Evolutionary conservation across 345 rosid genomes (phyloP), one percentile per base, ranked within the genome.

Genomic region (Pelargonium nanum): DNA sequence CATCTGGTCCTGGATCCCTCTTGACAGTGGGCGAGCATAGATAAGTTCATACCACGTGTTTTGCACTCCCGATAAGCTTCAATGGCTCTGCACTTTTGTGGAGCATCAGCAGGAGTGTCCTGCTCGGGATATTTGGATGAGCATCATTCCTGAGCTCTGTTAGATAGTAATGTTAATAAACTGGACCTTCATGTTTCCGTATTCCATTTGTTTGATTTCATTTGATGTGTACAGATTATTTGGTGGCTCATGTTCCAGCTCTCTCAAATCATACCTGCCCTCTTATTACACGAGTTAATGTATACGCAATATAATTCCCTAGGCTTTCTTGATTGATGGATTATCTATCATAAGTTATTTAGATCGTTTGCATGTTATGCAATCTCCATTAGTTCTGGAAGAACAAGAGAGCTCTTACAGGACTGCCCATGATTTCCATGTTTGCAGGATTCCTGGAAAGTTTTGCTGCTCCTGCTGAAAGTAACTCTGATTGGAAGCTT

Each of bases 81-180:
- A 84, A 61, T 84, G 91, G 76, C n/a, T n/a, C 96, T 84, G 77
- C 88, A 86, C 69, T 86, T 94, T 67, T 88, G 87, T 5, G 97
- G 88, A 77, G 88, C 86, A 70, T 69, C 72, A 56, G 61, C 58
- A 5, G 75, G 73, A 69, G 81, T 86, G 3, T 83, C 81, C 1
- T 70, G 75, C 75, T 78, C 89, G 25, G 88, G 80, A 71, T 82
- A 65, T 53, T 62, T 22, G 94, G 96, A 64, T 88, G 91, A 44
- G 81, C 81, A n/a, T 44, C 61, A 9, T 24, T 56, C 9, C 62
- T 19, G 54, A 57, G 28, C 56, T 50, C 40, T 51, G 62, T 55
- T 24, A 65, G 62, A 21, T n/a, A 57, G 24, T 26, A 26, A 65
- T 65, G 63, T 65, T 58, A 6, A 57, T 28, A 23, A 21, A 65